Base-by-base conservation (phyloP, 2,329 filamentous ascomycete species). In the Colletotrichum sojae region DNA sequence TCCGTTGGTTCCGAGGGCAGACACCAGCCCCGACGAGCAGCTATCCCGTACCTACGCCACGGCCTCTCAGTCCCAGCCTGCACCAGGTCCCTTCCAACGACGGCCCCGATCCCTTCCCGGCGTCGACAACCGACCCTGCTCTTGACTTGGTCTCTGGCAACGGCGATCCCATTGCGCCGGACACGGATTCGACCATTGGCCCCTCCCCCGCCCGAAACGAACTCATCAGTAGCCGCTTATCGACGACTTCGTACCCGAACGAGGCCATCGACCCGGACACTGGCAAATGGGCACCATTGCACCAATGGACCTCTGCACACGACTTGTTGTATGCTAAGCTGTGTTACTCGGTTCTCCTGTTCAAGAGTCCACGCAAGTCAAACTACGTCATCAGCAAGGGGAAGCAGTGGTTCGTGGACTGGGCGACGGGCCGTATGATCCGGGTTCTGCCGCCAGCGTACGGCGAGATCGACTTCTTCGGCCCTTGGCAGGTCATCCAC, bases 241-340 rank as follows among this genome's bases (percentile, higher is more conserved):
- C 83, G 73, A 82, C 81, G 36, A 80, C 84, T 3, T 83, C 82
- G 18, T 84, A 84, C 70, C 80, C 78, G 12, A 83, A 86, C 72
- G 78, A 81, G 36, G 81, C 80, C 22, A 77, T 86, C 63, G 83
- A 86, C 68, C 80, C 82, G 6, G 79, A 80, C 49, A 85, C 85
- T 13, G 87, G 80, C 46, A 90, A 90, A 75, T 90, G 88, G 88
- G 79, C 82, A 55, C 88, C 88, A 2, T 80, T 83, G 67, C 86
- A 89, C 73, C 78, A 81, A 59, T 89, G 87, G 87, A 85, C 85
- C 6, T 78, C 79, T 52, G 83, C 83, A 40, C 87, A 89, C 76
- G 88, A 90, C 73, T 82, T 88, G 77, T 79, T 89, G 31, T 90
- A 90, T 69, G 88, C 88, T 59, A 88, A 87, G 76, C 81, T 88